A percentile compares a stretch with the other conserved stretches of the same genome.
phyloP scores from a whole-genome alignment of 495 filamentous ascomycete species.

The Pyronema omphalodes region DNA sequence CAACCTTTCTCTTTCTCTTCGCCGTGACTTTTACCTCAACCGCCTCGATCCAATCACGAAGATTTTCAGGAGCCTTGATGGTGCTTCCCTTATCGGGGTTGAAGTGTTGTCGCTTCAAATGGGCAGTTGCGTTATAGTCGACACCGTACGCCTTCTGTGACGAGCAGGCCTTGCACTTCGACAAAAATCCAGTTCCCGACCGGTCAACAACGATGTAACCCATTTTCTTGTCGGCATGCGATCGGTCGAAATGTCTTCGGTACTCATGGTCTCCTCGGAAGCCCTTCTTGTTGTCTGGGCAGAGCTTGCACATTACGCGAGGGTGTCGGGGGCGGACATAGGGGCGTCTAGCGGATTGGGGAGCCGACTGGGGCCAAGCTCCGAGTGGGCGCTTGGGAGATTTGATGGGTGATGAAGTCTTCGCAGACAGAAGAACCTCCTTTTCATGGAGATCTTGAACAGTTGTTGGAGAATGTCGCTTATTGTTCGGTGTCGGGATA shows the following conservation, averaged over 20 bases:
- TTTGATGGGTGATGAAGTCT: too few relatives aligned
- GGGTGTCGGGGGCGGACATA: constrained; percentile 59
- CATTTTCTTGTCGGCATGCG: constrained; percentile 53
- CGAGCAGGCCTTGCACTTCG: constrained; percentile 76
- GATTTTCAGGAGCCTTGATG: background rate
- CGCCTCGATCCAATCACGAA: constrained; percentile 2
- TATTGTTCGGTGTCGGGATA: too few relatives aligned
- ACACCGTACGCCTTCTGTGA: constrained; percentile 61
- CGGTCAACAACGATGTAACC: constrained; percentile 52
- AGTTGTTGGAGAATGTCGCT: too few relatives aligned
- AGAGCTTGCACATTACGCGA: constrained; percentile 56
- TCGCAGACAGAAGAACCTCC: too few relatives aligned
- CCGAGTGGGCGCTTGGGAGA: background rate
- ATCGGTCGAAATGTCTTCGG: constrained; percentile 63
- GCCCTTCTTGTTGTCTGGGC: constrained; percentile 60
- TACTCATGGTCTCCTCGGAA: constrained; percentile 93
- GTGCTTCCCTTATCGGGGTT: constrained; percentile 29
- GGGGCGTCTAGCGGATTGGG: background rate
- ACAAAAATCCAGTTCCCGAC: constrained; percentile 43
- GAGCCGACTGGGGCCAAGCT: background rate
- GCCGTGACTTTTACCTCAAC: background rate
- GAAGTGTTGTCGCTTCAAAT: constrained; percentile 82
- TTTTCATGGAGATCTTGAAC: too few relatives aligned
- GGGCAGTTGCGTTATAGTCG: constrained; percentile 92
- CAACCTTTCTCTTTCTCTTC: background rate